Percentiles rank a stretch among this genome's conserved stretches.
Conservation (phyloP, 2,329 filamentous ascomycete species). For the Diaporthe vexans region DNA sequence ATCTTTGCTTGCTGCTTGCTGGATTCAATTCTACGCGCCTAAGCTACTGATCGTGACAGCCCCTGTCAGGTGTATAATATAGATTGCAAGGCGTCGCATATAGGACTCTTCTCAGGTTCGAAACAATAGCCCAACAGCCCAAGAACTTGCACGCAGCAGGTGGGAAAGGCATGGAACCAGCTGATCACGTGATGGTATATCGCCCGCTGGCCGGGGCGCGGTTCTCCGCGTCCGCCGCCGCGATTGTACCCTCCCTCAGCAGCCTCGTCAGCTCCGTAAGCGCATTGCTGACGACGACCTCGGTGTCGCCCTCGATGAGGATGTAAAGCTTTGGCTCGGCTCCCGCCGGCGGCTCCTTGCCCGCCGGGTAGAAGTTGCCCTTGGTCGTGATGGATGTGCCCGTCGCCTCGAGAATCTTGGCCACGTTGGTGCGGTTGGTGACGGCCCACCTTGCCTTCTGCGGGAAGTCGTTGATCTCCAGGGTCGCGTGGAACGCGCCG, state of each 20-base stretch:
- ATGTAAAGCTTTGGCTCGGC: slow-evolving; percentile 97
- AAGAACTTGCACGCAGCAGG: no score
- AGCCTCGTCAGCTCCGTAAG: slow-evolving; percentile 91
- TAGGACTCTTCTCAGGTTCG: background rate
- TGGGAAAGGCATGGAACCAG: background rate
- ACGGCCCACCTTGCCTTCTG: slow-evolving; percentile 99
- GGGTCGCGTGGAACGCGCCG: slow-evolving; percentile 93
- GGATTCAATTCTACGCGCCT: background rate
- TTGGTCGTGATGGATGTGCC: slow-evolving; percentile 98
- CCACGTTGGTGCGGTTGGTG: slow-evolving; percentile 97
- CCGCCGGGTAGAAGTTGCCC: slow-evolving; percentile 87
- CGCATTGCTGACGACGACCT: slow-evolving; percentile 89
- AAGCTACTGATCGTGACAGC: background rate
- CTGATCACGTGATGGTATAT: slow-evolving; percentile 83
- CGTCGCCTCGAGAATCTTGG: slow-evolving; percentile 95
- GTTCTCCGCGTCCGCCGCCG: slow-evolving; percentile 87
- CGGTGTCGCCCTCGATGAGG: slow-evolving; percentile 96
- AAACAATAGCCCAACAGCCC: background rate
- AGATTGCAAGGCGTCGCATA: background rate
- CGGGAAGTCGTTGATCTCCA: slow-evolving; percentile 99
- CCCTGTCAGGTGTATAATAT: background rate
- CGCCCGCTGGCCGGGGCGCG: slow-evolving; percentile 83
- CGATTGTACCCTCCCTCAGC: slow-evolving; percentile 90
- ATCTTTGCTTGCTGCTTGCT: background rate
- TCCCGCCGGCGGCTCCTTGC: slow-evolving; percentile 82